Base-by-base conservation (phyloP, 176 grass and related monocot genomes). In the Oryza longistaminata region DNA sequence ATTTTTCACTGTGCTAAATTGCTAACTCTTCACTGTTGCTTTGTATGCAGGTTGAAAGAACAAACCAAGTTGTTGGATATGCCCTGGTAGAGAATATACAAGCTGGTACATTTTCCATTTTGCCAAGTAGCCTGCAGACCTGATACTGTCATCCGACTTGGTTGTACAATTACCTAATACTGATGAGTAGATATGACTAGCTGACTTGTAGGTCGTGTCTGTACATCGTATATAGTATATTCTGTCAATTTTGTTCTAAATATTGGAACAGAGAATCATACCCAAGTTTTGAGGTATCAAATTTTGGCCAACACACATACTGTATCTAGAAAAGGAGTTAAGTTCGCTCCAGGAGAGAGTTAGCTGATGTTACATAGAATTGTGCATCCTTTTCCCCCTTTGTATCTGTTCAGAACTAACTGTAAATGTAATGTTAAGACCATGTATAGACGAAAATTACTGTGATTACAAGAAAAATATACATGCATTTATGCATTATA, bases 241-340 rank as follows among this genome's bases (percentile, higher is more conserved):
- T 82, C 78, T 62, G 11, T 53, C 9, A 40, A 26, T 64, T 64
- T 43, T 42, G 12, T 75, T 45, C 19, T 37, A 22, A 71, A 74
- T 50, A 52, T 80, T 21, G 9, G 53, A 43, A 90, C 9, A 22
- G 45, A 13, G 68, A 29, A 65, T 70, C 31, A 84, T 58, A 34
- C 29, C 75, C 74, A 83, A 83, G 70, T 87, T 87, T 75, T 45
- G 69, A 68, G 50, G 52, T 75, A 74, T 40, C 31, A 75, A 68
- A 61, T 84, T 79, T 87, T 80, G 31, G 43, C 39, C 71, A 65
- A 19, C 48, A 90, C 48, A 90, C 3, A 75, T 70, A 53, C 12
- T 70, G 53, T 90, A 60, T 64, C 34, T 68, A 84, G 64, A 83
- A 64, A 83, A 49, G 42, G 9, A 43, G 42, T 43, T 87, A 10